phyloP scores from a whole-genome alignment of 2,329 filamentous ascomycete species.

The Ceratocystis eucalypticola region DNA sequence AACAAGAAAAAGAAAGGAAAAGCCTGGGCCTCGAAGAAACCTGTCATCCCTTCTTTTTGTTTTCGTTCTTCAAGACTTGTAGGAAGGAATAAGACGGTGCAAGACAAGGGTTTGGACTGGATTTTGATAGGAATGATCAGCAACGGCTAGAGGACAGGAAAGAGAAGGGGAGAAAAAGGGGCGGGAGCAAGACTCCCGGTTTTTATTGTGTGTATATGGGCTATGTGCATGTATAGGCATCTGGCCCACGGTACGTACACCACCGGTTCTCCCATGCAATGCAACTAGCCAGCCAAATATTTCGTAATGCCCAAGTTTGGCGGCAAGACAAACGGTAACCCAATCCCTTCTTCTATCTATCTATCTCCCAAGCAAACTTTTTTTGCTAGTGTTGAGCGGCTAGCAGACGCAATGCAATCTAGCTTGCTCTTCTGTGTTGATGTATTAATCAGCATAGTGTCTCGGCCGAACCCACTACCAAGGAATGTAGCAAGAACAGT shows the following conservation, averaged over 20 bases:
- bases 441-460: neutral
- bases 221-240: neutral
- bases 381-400: neutral
- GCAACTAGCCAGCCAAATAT: neutral
- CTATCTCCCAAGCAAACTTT: neutral
- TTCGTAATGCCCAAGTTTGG: neutral
- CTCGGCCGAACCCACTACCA: neutral
- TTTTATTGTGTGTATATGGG: neutral
- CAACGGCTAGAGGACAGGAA: neutral
- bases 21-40: neutral
- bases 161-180: neutral
- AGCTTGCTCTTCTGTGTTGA: neutral
- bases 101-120: neutral
- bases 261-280: neutral
- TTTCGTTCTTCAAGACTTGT: neutral
- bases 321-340: neutral
- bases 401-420: neutral
- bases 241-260: neutral
- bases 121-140: neutral
- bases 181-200: neutral
- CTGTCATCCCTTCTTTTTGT: conserved; percentile 6
- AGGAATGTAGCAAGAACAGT: conserved; percentile 1
- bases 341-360: neutral
- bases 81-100: neutral
- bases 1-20: neutral